Conservation (phyloP, 176 grass and related monocot species). For the Microstegium vimineum region DNA sequence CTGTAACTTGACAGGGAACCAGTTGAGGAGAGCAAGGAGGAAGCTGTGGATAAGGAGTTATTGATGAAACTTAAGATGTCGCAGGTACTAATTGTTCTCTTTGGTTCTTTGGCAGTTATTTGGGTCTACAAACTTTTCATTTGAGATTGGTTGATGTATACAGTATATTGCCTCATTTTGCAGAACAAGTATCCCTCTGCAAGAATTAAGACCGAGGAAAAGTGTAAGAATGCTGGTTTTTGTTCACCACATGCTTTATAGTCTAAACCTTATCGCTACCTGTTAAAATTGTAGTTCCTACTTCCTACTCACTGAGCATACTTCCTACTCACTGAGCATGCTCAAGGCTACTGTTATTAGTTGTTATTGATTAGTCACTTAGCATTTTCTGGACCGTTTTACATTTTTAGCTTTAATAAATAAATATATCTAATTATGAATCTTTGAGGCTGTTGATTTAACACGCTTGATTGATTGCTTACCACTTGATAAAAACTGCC, state of each 20-base stretch:
- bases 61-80: conserved; percentile 49
- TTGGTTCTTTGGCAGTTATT: background rate
- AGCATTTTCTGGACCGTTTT: background rate
- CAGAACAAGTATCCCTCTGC: conserved; percentile 31
- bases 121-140: background rate
- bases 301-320: background rate
- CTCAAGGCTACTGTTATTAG: background rate
- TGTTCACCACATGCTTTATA: background rate
- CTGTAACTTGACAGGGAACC: conserved; percentile 38
- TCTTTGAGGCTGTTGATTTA: background rate
- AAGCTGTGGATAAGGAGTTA: conserved; percentile 38
- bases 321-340: too few relatives aligned
- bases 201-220: conserved; percentile 48
- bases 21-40: conserved; percentile 52
- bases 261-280: background rate
- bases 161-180: background rate
- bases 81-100: conserved; percentile 11
- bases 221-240: conserved; percentile 30
- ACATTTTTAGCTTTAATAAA: background rate
- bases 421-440: background rate
- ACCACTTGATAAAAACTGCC: background rate
- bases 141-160: conserved; percentile 21
- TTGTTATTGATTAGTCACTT: background rate
- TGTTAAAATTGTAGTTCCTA: background rate
- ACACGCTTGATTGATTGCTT: background rate